phyloP scores from a whole-genome alignment of 768 basidiomycete species.

The Xerocomellus amylosporus region DNA sequence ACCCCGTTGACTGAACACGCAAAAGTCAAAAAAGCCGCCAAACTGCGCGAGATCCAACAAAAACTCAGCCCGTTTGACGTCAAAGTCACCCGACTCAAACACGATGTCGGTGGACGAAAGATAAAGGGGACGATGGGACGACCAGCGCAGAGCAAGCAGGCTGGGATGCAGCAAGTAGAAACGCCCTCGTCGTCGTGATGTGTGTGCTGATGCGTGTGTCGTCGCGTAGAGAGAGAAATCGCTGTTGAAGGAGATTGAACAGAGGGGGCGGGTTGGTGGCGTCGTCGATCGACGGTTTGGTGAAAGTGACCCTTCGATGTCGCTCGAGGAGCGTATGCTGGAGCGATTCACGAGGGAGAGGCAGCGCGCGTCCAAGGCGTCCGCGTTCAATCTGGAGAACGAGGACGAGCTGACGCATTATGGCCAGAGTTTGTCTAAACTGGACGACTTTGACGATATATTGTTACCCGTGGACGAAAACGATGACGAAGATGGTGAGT shows the following conservation, averaged over 20 bases:
- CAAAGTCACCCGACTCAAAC: slow-evolving; percentile 88
- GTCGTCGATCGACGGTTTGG: slow-evolving; percentile 94
- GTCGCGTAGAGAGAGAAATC: slow-evolving; percentile 72
- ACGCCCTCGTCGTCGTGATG: slow-evolving; percentile 19
- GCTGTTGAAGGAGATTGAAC: slow-evolving; percentile 82
- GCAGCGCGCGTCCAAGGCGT: slow-evolving; percentile 72
- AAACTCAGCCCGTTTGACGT: slow-evolving; percentile 92
- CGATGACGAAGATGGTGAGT: slow-evolving; percentile 45
- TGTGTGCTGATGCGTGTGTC: slow-evolving; percentile 4
- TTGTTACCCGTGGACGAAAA: slow-evolving; percentile 55
- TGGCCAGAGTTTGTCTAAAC: slow-evolving; percentile 78
- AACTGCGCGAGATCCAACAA: slow-evolving; percentile 78
- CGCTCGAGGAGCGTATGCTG: slow-evolving; percentile 95
- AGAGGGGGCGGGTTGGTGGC: slow-evolving; percentile 79
- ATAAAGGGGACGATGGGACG: slow-evolving; percentile 79
- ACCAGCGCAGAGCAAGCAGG: slow-evolving; percentile 86
- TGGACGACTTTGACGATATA: slow-evolving; percentile 80
- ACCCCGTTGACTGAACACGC: slow-evolving; percentile 62
- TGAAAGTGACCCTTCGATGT: slow-evolving; percentile 89
- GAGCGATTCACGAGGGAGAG: slow-evolving; percentile 93
- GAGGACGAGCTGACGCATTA: slow-evolving; percentile 92
- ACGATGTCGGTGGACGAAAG: slow-evolving; percentile 87
- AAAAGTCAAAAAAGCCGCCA: slow-evolving; percentile 77
- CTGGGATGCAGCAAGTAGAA: slow-evolving; percentile 81
- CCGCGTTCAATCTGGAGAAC: slow-evolving; percentile 85